phyloP scores from a whole-genome alignment of 2,329 filamentous ascomycete species.

The Arthrobotrys musiformis region DNA sequence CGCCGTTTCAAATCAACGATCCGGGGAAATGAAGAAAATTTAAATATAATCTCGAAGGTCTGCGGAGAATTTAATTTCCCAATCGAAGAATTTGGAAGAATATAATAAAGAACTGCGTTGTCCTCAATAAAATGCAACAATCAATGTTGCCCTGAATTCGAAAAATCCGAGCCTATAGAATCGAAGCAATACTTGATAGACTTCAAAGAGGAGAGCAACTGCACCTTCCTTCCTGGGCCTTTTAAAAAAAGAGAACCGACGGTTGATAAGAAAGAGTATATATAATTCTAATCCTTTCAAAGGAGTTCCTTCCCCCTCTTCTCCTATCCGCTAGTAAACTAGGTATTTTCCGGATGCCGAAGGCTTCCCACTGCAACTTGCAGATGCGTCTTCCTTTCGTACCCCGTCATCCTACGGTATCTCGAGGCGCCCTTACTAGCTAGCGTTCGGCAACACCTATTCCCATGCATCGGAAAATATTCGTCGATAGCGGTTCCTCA shows the following conservation, averaged over 20 bases:
- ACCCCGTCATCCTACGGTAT: slow-evolving; percentile 31
- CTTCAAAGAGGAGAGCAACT: neutral
- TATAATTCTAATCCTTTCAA: neutral
- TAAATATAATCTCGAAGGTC: neutral
- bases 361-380: slow-evolving; percentile 5
- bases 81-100: neutral
- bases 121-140: neutral
- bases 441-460: neutral
- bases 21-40: neutral
- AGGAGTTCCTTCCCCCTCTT: neutral
- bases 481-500: neutral
- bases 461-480: neutral
- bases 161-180: too few relatives aligned
- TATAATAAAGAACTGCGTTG: neutral
- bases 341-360: slow-evolving; percentile 11
- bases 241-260: neutral
- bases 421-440: slow-evolving; percentile 29
- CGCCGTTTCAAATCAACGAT: neutral
- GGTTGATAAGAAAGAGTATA: neutral
- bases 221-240: slow-evolving; percentile 12
- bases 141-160: neutral
- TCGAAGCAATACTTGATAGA: too few relatives aligned
- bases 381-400: neutral
- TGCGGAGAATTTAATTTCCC: neutral
- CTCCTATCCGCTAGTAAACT: neutral